Percentiles rank a stretch among this genome's conserved stretches.
These are phyloP conservation scores for Lophiostoma macrostomum DNA, from an alignment of 495 filamentous ascomycete species.

Conservation along the genomic window DNA sequence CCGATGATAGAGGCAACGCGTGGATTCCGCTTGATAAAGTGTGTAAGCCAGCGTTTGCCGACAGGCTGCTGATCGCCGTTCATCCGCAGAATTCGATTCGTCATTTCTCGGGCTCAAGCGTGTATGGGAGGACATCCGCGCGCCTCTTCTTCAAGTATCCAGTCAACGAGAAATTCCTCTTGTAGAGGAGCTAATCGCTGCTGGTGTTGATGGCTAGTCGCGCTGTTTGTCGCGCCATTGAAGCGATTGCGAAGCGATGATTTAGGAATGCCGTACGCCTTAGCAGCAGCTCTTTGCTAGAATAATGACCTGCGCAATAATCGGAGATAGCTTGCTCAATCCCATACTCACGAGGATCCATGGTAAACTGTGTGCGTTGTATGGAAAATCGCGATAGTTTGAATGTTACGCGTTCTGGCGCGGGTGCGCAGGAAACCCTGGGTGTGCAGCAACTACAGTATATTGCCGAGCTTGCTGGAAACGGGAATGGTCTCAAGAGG, in stretches of 20 bases:
- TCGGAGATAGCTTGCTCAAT: background rate
- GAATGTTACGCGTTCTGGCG: too few relatives aligned
- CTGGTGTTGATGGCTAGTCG: constrained; percentile 7
- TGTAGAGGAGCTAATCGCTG: constrained; percentile 9
- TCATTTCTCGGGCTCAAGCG: constrained; percentile 3
- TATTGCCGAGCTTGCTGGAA: too few relatives aligned
- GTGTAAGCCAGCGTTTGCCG: background rate
- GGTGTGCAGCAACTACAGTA: too few relatives aligned
- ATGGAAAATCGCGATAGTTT: too few relatives aligned
- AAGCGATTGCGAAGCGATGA: background rate
- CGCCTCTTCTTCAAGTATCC: constrained; percentile 12
- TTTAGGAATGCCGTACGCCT: background rate
- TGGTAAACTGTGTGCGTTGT: too few relatives aligned
- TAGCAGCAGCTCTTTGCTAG: background rate
- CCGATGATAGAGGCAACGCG: background rate
- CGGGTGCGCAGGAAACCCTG: too few relatives aligned
- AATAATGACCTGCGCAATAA: background rate
- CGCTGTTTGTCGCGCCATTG: background rate
- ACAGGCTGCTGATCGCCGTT: background rate
- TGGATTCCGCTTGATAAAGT: too few relatives aligned
- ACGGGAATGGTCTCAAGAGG: constrained; percentile 1
- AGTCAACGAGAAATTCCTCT: constrained; percentile 15
- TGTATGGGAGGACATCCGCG: constrained; percentile 5
- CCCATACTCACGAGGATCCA: background rate
- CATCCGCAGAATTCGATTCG: constrained; percentile 2